A percentile compares a stretch with the other conserved stretches of the same genome.
phyloP scores from a whole-genome alignment of 176 grass and related monocot genomes.

The Aegilops umbellulata region DNA sequence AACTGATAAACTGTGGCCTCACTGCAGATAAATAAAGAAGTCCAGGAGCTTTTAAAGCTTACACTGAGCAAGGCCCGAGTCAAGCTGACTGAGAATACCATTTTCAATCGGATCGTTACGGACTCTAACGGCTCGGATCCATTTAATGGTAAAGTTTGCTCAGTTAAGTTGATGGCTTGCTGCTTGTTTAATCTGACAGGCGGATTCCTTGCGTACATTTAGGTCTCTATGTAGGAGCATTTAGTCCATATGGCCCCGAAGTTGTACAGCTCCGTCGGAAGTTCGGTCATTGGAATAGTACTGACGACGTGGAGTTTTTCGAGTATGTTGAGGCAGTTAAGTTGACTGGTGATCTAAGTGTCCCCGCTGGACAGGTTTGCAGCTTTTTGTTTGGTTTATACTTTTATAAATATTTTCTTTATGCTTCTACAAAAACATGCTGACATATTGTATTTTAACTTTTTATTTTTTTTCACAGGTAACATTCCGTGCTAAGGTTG shows the following conservation, averaged over 20 bases:
- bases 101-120: slow-evolving; percentile 71
- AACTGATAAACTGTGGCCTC: slow-evolving; percentile 13
- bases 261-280: slow-evolving; percentile 83
- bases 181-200: slow-evolving; percentile 13
- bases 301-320: slow-evolving; percentile 75
- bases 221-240: slow-evolving; percentile 96
- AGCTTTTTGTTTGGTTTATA: neutral
- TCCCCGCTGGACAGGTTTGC: slow-evolving; percentile 89
- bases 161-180: slow-evolving; percentile 18
- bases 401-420: neutral
- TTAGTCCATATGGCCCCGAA: slow-evolving; percentile 94
- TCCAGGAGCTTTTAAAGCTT: slow-evolving; percentile 80
- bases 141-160: slow-evolving; percentile 69
- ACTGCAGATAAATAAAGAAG: slow-evolving; percentile 77
- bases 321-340: slow-evolving; percentile 98
- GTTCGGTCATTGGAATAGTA: slow-evolving; percentile 79
- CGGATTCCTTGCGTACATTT: slow-evolving; percentile 24
- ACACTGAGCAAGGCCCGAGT: slow-evolving; percentile 69
- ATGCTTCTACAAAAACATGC: neutral
- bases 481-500: slow-evolving; percentile 95
- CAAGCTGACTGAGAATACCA: slow-evolving; percentile 68
- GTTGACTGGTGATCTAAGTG: slow-evolving; percentile 96
- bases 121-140: slow-evolving; percentile 73
- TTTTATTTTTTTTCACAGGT: slow-evolving; percentile 43
- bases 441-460: slow-evolving; percentile 14